phyloP scores from a whole-genome alignment of 129 eudicot species.

The Erigeron canadensis region DNA sequence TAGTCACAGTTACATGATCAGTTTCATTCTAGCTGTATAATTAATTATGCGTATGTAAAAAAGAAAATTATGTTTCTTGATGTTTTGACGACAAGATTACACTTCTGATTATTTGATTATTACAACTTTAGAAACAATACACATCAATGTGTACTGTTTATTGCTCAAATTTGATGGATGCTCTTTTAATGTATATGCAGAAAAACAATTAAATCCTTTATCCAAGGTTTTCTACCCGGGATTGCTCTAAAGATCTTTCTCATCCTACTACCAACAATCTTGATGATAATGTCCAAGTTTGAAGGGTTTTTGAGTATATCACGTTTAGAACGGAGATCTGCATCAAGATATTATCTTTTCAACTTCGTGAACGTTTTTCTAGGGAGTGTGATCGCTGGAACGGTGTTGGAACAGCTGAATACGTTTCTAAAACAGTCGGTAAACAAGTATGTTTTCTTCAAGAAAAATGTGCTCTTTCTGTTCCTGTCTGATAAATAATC shows the following conservation, averaged over 20 bases:
- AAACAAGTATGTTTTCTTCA: slow-evolving; percentile 47
- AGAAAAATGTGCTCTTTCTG: not conserved
- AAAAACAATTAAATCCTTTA: slow-evolving; percentile 64
- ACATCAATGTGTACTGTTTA: not conserved
- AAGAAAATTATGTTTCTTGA: too few species aligned
- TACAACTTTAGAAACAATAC: not conserved
- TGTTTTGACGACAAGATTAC: too few species aligned
- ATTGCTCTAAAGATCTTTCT: slow-evolving; percentile 90
- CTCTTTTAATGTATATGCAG: slow-evolving; percentile 42
- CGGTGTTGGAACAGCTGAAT: slow-evolving; percentile 80
- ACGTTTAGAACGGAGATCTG: slow-evolving; percentile 77
- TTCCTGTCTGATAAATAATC: not conserved
- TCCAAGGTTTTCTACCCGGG: slow-evolving; percentile 89
- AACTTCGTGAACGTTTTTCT: slow-evolving; percentile 85
- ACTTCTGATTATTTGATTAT: not conserved
- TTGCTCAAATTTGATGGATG: not conserved
- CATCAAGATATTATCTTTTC: slow-evolving; percentile 80
- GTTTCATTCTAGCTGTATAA: too few species aligned
- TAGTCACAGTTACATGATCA: not conserved
- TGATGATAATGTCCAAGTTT: slow-evolving; percentile 90
- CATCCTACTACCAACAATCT: slow-evolving; percentile 72
- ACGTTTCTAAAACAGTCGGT: slow-evolving; percentile 69
- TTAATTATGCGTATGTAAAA: too few species aligned
- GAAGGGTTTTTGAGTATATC: slow-evolving; percentile 85
- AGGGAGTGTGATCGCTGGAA: slow-evolving; percentile 71